These are phyloP conservation scores for Naematelia aurantialba DNA, from an alignment of 768 basidiomycete genomes.

Conservation along the genomic window DNA sequence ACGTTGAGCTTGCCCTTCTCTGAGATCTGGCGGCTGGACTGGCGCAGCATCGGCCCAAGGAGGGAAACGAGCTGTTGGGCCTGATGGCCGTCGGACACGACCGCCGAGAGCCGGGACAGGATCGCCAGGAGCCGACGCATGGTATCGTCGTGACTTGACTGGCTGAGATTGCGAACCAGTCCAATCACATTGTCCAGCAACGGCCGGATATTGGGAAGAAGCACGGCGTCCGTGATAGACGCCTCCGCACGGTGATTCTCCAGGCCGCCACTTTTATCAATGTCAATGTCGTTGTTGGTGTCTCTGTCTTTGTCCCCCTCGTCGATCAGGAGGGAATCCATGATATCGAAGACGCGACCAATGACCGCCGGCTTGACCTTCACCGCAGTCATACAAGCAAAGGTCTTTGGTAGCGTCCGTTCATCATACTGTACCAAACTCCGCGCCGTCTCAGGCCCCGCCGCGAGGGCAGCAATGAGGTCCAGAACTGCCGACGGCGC, in stretches of 20 bases:
- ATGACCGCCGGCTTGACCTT: conserved; percentile 85
- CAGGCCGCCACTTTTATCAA: no score
- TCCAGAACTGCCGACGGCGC: conserved; percentile 84
- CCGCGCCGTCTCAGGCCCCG: conserved; percentile 57
- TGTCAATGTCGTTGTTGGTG: no score
- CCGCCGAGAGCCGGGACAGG: conserved; percentile 72
- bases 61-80: conserved; percentile 68
- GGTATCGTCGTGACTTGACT: conserved; percentile 53
- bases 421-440: conserved; percentile 69
- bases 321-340: conserved; percentile 63
- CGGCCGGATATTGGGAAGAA: conserved; percentile 57
- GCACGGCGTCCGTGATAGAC: conserved; percentile 63
- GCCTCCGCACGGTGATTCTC: no score
- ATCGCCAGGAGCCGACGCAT: conserved; percentile 77
- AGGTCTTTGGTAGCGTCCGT: conserved; percentile 69
- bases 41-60: conserved; percentile 74
- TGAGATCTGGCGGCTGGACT: conserved; percentile 67
- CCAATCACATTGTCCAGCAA: conserved; percentile 69
- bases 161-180: conserved; percentile 63
- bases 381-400: conserved; percentile 71
- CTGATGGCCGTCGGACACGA: conserved; percentile 66
- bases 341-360: conserved; percentile 74
- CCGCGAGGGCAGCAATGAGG: conserved; percentile 74
- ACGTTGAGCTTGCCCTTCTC: conserved; percentile 84
- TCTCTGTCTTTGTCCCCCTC: conserved; percentile 17